These are phyloP conservation scores for Mollisiaceae sp. DNA, from an alignment of 2,329 filamentous ascomycete genomes.

Conservation along the genomic window DNA sequence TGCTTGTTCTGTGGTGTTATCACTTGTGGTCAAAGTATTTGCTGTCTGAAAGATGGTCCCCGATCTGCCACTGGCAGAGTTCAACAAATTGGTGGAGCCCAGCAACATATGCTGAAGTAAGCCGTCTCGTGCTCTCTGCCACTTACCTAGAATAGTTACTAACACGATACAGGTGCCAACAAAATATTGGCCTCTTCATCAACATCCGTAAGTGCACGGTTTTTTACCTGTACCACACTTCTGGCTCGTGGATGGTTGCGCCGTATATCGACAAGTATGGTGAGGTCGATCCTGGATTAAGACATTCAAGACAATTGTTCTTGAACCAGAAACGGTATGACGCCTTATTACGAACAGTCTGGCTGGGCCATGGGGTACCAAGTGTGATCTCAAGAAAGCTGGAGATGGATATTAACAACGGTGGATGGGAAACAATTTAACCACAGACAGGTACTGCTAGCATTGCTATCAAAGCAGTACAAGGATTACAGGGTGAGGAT, in stretches of 20 bases:
- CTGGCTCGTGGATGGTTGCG: constrained; percentile 84
- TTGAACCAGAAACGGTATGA: constrained; percentile 95
- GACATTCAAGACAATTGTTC: constrained; percentile 86
- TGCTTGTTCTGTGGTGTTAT: constrained; percentile 97
- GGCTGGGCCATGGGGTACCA: constrained; percentile 85
- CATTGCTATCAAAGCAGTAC: no score
- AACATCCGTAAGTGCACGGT: constrained; percentile 96
- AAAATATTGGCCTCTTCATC: constrained; percentile 90
- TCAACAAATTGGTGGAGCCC: constrained; percentile 75
- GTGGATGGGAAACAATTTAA: constrained; percentile 88
- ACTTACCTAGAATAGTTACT: constrained; percentile 33
- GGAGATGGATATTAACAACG: constrained; percentile 95
- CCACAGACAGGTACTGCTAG: no score
- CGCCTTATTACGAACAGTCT: constrained; percentile 80
- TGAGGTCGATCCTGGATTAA: constrained; percentile 89
- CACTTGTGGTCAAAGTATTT: constrained; percentile 92
- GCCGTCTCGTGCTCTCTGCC: constrained; percentile 44
- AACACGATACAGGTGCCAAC: constrained; percentile 71
- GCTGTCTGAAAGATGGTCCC: constrained; percentile 71
- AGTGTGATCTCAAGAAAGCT: constrained; percentile 88
- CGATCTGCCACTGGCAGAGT: constrained; percentile 40
- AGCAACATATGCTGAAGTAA: constrained; percentile 87
- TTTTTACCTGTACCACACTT: constrained; percentile 80
- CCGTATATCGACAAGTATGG: constrained; percentile 97
- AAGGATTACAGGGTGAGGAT: no score